Evolutionary conservation across 805 yeast genomes (phyloP), one percentile per base, ranked within the genome.

Genomic region (Jamesozyma piceae): DNA sequence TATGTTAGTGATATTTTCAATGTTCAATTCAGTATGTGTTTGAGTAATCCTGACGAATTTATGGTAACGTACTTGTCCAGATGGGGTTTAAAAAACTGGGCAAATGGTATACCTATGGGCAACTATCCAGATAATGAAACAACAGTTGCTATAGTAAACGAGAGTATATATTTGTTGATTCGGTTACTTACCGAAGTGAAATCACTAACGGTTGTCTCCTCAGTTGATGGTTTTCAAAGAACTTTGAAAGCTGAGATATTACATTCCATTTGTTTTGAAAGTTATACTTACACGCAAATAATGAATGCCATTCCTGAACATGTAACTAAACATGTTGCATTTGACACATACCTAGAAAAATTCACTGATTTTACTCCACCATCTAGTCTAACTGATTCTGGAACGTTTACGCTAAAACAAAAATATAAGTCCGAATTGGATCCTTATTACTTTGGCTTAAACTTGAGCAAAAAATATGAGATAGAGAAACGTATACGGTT

Each of bases 401-500:
- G 95, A 2, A 58, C 74, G 21, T 90, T 83, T 60, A 67, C 77
- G 22, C 68, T 92, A 46, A 87, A 83, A 54, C 70, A 73, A 2
- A 71, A 77, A 39, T 64, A 65, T 24, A 69, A 64, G 43, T 67
- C 65, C 1, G 65, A 71, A 22, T 74, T 89, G 35, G 92, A 90
- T 58, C 95, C 97, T 0, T 89, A 77, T 54, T 90, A 81, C 56
- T 71, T 84, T 45, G 88, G 87, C 51, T 82, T 82, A 52, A 68
- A 82, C 0, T 66, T 90, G 0, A 87, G 87, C 51, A 79, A 78
- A 41, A 74, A 90, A 42, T 96, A 87, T 43, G 96, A 87, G 46
- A 90, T 95, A 5, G 81, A 83, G 43, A 73, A 71, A 36, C 63
- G 77, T 4, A 63, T 84, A 26, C 78, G 80, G 50, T 74, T 73